Evolutionary conservation across 2,329 filamentous ascomycete genomes (phyloP), one percentile per base, ranked within the genome.

Genomic region (Xylaria sp.): DNA sequence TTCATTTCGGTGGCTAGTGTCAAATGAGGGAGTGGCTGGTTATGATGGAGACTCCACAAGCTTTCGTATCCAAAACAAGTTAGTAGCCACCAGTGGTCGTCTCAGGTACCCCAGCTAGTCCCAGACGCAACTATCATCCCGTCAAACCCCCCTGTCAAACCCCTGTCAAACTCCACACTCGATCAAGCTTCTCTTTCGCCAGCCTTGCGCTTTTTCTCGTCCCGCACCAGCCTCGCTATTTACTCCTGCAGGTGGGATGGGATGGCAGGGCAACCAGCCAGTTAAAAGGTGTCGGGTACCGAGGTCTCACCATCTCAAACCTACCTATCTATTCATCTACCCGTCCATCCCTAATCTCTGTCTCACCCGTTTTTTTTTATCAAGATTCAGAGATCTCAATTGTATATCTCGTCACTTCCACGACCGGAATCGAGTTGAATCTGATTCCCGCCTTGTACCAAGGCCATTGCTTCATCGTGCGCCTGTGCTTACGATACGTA

Each of bases 261-360:
- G 80, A 82, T 85, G 83, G 83, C 83, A 80, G 83, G 83, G 82
- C 83, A 85, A 84, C 83, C 40, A 44, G 69, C 65, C 71, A 73
- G 70, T 79, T 72, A 73, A 71, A 73, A 82, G 82, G 82, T 82
- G 75, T 75, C 60, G 68, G 67, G 65, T 61, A 61, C 50, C 59
- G 62, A 67, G 53, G 44, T 57, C 37, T 37, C 37, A 23, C 40
- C 42, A 48, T n/a, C 58, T 50, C 21, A 16, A 9, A 12, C 48
- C 23, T 51, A 51, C 23, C 48, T 37, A 35, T 25, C 60, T 67
- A n/a, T 29, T 54, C 60, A 42, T 51, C 42, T 42, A 40, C 50
- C 65, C 48, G 5, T 40, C 40, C 6, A 27, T 44, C 48, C 3
- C 5, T 35, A 35, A 40, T 58, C 37, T 18, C 13, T n/a, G 6